Evolutionary conservation across 257 asterid species (phyloP).

Genomic region (Solanum chmielewskii): DNA sequence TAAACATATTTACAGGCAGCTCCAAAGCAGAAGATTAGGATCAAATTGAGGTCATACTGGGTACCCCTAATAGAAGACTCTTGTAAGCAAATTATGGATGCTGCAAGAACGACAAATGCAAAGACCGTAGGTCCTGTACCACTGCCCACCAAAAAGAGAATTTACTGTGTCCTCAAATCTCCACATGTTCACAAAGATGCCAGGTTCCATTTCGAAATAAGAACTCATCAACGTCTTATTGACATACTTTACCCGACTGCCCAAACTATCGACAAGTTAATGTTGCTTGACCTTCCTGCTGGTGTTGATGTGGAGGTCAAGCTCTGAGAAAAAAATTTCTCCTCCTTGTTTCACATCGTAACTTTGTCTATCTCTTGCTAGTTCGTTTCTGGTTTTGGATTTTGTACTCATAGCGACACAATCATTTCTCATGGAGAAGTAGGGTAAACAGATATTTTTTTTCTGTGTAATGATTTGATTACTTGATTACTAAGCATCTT

Average conservation of each 20-base stretch:
- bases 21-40: conserved; percentile 91
- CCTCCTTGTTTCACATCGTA: neutral
- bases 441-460: neutral
- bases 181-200: conserved; percentile 98
- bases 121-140: conserved; percentile 97
- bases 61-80: conserved; percentile 93
- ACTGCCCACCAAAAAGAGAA: conserved; percentile 72
- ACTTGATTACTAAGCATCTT: neutral
- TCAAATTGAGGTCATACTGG: conserved; percentile 90
- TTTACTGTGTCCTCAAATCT: conserved; percentile 86
- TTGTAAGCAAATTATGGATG: conserved; percentile 94
- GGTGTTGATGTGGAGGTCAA: conserved; percentile 99
- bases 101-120: conserved; percentile 79
- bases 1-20: conserved; percentile 34
- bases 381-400: neutral
- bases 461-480: neutral
- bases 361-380: neutral
- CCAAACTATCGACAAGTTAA: conserved; percentile 89
- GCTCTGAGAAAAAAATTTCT: conserved; percentile 31
- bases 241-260: conserved; percentile 95
- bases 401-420: neutral
- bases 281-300: conserved; percentile 95
- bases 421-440: neutral
- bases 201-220: conserved; percentile 85
- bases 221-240: conserved; percentile 92